phyloP scores from a whole-genome alignment of 768 basidiomycete species.

The Mycena crocata region DNA sequence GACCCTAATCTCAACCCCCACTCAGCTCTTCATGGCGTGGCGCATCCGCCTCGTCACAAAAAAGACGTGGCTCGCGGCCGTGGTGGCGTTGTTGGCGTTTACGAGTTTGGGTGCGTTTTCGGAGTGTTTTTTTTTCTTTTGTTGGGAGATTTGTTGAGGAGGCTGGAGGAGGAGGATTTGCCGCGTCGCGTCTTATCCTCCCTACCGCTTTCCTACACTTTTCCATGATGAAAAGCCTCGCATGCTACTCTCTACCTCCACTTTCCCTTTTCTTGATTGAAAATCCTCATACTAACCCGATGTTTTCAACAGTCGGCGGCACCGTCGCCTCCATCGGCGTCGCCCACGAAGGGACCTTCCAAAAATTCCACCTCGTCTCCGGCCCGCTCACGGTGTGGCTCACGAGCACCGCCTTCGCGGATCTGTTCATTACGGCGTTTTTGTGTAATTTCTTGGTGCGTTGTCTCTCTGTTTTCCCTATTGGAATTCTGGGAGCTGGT shows the following conservation, averaged over 20 bases:
- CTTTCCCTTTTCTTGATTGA: too few relatives aligned
- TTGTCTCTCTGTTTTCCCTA: not conserved
- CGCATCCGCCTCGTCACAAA: constrained; percentile 26
- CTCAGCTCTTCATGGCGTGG: constrained; percentile 34
- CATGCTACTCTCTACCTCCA: too few relatives aligned
- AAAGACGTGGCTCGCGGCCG: constrained; percentile 7
- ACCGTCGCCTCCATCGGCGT: constrained; percentile 8
- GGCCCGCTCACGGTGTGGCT: constrained; percentile 26
- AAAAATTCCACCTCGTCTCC: not conserved
- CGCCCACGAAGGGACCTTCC: not conserved
- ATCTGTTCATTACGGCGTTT: constrained; percentile 32
- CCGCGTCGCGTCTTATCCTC: too few relatives aligned
- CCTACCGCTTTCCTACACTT: too few relatives aligned
- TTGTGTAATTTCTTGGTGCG: constrained; percentile 31
- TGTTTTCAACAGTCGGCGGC: constrained; percentile 11
- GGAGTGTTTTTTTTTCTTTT: not conserved
- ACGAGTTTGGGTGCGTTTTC: constrained; percentile 16
- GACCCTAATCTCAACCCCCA: constrained; percentile 28
- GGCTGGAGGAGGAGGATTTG: too few relatives aligned
- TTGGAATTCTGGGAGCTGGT: too few relatives aligned
- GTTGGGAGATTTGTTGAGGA: too few relatives aligned
- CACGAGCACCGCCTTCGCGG: constrained; percentile 27
- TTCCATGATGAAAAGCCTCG: too few relatives aligned
- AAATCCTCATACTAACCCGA: too few relatives aligned
- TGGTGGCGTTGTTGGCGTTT: constrained; percentile 26